Percentiles rank a stretch among this genome's conserved stretches.
Evolutionary conservation across 306 rosid genomes (phyloP).

Genomic region (Cyclanthera cordifolia): DNA sequence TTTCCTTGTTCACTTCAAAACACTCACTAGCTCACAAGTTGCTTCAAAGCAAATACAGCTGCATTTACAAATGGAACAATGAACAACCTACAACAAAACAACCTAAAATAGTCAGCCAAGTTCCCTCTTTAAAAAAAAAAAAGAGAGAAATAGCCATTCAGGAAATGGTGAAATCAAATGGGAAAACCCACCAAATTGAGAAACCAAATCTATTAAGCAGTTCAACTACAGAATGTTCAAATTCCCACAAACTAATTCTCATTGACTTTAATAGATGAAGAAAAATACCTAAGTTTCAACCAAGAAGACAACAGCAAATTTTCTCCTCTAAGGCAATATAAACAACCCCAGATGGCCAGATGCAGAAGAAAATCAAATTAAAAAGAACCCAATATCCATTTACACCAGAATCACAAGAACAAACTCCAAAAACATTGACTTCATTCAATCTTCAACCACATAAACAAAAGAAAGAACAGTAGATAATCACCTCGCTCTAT

Average conservation of each 20-base stretch:
- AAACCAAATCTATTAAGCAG: conserved; percentile 17
- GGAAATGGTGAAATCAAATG: not conserved
- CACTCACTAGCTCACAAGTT: conserved; percentile 19
- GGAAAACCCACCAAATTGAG: not conserved
- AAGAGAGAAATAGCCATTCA: not conserved
- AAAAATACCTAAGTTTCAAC: conserved; percentile 3
- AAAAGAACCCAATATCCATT: conserved; percentile 5
- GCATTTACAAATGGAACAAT: conserved; percentile 15
- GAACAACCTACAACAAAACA: conserved; percentile 14
- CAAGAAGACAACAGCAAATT: conserved; percentile 11
- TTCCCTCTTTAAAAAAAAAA: not conserved
- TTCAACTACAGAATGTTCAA: not conserved
- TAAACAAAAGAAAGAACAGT: conserved; percentile 17
- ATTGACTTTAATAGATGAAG: not conserved
- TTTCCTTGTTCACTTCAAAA: conserved; percentile 22
- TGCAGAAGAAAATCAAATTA: conserved; percentile 16
- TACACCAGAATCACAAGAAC: conserved; percentile 7
- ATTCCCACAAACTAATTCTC: not conserved
- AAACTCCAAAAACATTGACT: conserved; percentile 36
- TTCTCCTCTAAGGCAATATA: conserved; percentile 17
- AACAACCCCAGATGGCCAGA: conserved; percentile 23
- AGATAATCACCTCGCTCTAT: conserved; percentile 27
- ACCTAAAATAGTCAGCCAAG: conserved; percentile 17
- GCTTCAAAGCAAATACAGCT: conserved; percentile 28
- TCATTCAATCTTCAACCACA: conserved; percentile 26